Conservation (phyloP, 2,329 filamentous ascomycete genomes). For the Fusarium neocosmosporiellum region DNA sequence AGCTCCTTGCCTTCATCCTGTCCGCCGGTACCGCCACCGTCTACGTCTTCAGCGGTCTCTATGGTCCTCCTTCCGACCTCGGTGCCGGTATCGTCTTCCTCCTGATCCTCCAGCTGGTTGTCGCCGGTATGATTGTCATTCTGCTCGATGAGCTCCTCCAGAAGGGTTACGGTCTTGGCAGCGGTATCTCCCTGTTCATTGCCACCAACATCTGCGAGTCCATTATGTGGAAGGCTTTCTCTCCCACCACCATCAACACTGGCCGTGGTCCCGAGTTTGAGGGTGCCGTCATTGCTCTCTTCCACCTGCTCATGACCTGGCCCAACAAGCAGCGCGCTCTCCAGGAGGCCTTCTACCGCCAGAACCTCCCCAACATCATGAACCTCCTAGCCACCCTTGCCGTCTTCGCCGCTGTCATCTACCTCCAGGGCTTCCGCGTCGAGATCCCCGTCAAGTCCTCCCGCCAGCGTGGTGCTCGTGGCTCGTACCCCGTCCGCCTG, state of each 20-base stretch:
- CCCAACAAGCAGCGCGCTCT: slow-evolving; percentile 99
- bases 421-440: slow-evolving; percentile 98
- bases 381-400: slow-evolving; percentile 93
- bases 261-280: slow-evolving; percentile 99
- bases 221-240: slow-evolving; percentile 99
- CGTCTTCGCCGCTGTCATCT: slow-evolving; percentile 98
- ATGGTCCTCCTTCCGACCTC: slow-evolving; percentile 95
- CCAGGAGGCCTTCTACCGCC: slow-evolving; percentile 98
- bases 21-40: slow-evolving; percentile 98
- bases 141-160: slow-evolving; percentile 98
- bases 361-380: slow-evolving; percentile 99
- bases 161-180: slow-evolving; percentile 98
- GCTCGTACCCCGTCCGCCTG: slow-evolving; percentile 96
- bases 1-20: slow-evolving; percentile 97
- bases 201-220: slow-evolving; percentile 99
- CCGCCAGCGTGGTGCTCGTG: slow-evolving; percentile 97
- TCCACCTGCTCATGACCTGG: slow-evolving; percentile 98
- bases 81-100: slow-evolving; percentile 98
- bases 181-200: slow-evolving; percentile 99
- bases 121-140: slow-evolving; percentile 98
- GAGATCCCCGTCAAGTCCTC: slow-evolving; percentile 99
- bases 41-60: slow-evolving; percentile 97
- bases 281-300: slow-evolving; percentile 96
- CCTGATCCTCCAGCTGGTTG: slow-evolving; percentile 95
- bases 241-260: slow-evolving; percentile 98